Evolutionary conservation across 1,284 basidiomycete genomes (phyloP).

Genomic region (Microbotryum scabiosae): DNA sequence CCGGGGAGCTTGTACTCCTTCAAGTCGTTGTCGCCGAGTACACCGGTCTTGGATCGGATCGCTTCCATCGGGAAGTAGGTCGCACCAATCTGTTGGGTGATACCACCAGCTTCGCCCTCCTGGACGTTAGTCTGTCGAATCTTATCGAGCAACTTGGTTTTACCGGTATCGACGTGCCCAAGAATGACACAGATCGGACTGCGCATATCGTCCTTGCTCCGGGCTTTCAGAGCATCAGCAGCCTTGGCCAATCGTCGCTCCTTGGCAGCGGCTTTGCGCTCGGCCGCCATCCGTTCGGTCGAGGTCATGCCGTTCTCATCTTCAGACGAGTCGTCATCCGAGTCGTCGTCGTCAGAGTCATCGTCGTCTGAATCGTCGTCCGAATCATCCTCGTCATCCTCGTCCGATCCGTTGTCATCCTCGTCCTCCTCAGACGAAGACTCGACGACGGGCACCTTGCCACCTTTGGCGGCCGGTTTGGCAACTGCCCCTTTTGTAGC

Average conservation of each 20-base stretch:
- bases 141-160: constrained; percentile 98
- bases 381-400: constrained; percentile 46
- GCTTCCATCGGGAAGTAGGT: constrained; percentile 99
- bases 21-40: constrained; percentile 74
- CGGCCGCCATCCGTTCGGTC: constrained; percentile 53
- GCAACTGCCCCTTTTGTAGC: constrained; percentile 2
- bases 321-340: constrained; percentile 39
- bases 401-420: constrained; percentile 45
- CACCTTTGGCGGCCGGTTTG: constrained; percentile 13
- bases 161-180: constrained; percentile 99
- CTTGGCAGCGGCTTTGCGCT: constrained; percentile 75
- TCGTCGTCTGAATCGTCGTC: constrained; percentile 51
- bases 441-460: constrained; percentile 23
- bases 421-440: constrained; percentile 37
- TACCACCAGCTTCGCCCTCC: constrained; percentile 98
- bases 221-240: constrained; percentile 75
- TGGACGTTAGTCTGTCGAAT: constrained; percentile 99
- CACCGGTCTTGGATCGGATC: constrained; percentile 83
- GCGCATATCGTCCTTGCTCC: constrained; percentile 82
- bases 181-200: constrained; percentile 99
- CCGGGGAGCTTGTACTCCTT: constrained; percentile 97
- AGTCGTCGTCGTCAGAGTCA: constrained; percentile 52
- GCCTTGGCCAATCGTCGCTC: constrained; percentile 71
- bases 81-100: constrained; percentile 99
- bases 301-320: constrained; percentile 40